Base-by-base conservation (phyloP, 495 filamentous ascomycete genomes). In the Penicillium dipodomyicola region DNA sequence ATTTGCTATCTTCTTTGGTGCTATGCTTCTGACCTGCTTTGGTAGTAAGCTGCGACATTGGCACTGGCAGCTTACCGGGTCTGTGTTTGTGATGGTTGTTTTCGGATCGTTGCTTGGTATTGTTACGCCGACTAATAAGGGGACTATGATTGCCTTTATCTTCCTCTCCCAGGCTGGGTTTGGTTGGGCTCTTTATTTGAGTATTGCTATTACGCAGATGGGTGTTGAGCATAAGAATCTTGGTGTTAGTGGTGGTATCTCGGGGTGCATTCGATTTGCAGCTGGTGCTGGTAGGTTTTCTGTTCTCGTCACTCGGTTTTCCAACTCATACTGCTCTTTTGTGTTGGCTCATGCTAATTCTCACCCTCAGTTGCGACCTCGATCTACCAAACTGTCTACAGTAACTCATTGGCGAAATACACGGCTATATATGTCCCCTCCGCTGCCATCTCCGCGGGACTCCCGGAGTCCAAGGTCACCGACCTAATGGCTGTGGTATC, bases 51-150 rank as follows among this genome's bases (percentile, higher is more conserved):
- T 67, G n/a, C 40, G 62, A 3, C 46, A 65, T 27, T 67, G 65
- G 65, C 65, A 65, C 40, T 67, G 65, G 65, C 62, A 65, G 48
- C 50, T 67, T 27, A 67, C 62, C 7, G 62, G 62, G 14, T 62
- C 65, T 0, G 59, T 65, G 15, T 63, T 65, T 41, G 52, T 67
- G 2, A 67, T 67, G 65, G 65, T 67, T 17, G 30, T 67, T 2
- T 67, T 67, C 41, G 65, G 65, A 0, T 60, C 59, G 3, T 48
- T 67, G 19, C 44, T 67, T 5, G 62, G 62, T 17, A 37, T 67
- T 19, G 65, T 64, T 0, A 65, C 65, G 3, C 65, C 65, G 1
- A 50, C 47, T 8, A 65, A 65, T n/a, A 65, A 62, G 49, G 65
- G 62, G 1, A 65, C 54, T 6, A 65, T 67, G 62, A 63, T 63